Evolutionary conservation across 2,329 filamentous ascomycete species (phyloP).

Genomic region (Penicillium palitans): DNA sequence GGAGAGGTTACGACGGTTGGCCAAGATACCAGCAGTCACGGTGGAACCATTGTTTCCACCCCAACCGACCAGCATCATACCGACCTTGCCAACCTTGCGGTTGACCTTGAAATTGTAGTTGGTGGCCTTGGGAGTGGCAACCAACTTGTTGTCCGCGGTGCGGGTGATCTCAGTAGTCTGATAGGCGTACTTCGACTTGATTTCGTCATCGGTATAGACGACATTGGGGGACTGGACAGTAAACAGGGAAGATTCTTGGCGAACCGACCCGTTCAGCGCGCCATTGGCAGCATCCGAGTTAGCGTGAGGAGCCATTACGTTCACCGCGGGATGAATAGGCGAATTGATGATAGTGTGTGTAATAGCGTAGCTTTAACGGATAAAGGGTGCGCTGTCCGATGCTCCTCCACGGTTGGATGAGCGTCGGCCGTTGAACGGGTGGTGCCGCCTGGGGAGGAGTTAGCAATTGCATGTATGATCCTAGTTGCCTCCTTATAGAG

Average conservation of each 20-base stretch:
- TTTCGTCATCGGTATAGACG: conserved; percentile 80
- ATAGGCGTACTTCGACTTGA: conserved; percentile 94
- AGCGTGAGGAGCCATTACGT: conserved; percentile 91
- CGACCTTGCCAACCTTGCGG: conserved; percentile 86
- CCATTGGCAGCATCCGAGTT: conserved; percentile 58
- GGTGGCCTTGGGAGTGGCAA: conserved; percentile 83
- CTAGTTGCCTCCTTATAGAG: background rate
- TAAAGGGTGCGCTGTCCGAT: conserved; percentile 57
- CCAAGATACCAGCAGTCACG: conserved; percentile 93
- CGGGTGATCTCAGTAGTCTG: conserved; percentile 83
- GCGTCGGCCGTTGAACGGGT: conserved; percentile 96
- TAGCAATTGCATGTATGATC: conserved; percentile 2
- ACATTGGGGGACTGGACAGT: conserved; percentile 91
- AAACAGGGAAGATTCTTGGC: conserved; percentile 61
- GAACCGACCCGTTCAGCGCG: conserved; percentile 55
- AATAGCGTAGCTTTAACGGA: conserved; percentile 43
- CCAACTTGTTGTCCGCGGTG: conserved; percentile 70
- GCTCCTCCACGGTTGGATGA: conserved; percentile 82
- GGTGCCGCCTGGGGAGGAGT: conserved; percentile 67
- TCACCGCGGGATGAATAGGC: conserved; percentile 33
- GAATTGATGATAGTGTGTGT: conserved; percentile 46
- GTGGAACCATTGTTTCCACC: conserved; percentile 98
- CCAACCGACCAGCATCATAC: conserved; percentile 96
- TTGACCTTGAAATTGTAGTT: conserved; percentile 97
- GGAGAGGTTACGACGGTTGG: conserved; percentile 79